These are phyloP conservation scores for Plenodomus lindquistii DNA, from an alignment of 2,329 filamentous ascomycete genomes.

Conservation along the genomic window DNA sequence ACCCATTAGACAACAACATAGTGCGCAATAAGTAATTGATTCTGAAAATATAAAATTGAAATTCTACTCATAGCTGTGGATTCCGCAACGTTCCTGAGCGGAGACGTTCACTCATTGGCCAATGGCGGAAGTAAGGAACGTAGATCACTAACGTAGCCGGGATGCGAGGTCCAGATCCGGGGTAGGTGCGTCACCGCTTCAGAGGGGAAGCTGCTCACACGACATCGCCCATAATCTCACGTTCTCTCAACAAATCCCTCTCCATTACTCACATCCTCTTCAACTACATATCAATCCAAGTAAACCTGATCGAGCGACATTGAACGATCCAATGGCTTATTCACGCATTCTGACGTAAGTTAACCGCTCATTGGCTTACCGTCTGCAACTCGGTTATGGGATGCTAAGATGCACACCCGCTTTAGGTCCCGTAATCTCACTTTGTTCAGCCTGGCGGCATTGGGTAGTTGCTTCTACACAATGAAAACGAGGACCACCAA, in stretches of 20 bases:
- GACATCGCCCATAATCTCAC: not conserved
- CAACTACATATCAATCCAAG: not conserved
- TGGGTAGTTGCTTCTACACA: not conserved
- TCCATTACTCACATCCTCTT: not conserved
- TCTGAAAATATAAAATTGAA: too few species aligned
- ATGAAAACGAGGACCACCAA: not conserved
- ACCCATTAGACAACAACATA: too few species aligned
- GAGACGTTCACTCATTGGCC: not conserved
- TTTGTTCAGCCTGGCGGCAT: not conserved
- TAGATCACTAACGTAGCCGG: too few species aligned
- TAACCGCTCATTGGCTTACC: not conserved
- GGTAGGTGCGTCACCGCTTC: not conserved
- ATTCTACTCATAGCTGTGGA: too few species aligned
- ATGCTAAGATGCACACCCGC: not conserved
- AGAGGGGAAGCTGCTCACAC: not conserved
- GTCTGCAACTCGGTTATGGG: not conserved
- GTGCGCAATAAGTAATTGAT: too few species aligned
- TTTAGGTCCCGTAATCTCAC: not conserved
- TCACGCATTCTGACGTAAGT: not conserved
- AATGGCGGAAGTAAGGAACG: not conserved
- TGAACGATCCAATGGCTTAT: not conserved
- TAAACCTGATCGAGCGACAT: not conserved
- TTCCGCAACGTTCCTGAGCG: not conserved
- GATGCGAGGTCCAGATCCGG: not conserved
- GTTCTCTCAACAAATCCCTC: not conserved